Evolutionary conservation across 768 basidiomycete species (phyloP), one percentile per base, ranked within the genome.

Genomic region (Strobilomyces dryophilus): DNA sequence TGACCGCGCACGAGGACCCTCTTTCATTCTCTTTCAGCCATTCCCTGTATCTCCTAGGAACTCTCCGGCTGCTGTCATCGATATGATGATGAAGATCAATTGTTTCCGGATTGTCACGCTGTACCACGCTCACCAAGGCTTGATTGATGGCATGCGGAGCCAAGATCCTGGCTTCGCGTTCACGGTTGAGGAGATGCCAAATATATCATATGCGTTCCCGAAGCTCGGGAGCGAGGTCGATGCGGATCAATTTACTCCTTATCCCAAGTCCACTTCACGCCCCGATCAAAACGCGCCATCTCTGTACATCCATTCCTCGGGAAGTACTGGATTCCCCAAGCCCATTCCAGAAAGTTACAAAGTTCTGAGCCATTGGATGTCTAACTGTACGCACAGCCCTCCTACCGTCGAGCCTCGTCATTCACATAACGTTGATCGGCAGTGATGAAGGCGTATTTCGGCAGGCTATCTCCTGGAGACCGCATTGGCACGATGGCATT

Each of bases 271-370:
- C 2, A 0, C 29, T 0, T 31, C n/a, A 6, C 54, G 49, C 5
- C 60, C 56, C 9, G 45, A 56, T 11, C 24, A 51, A 42, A 45
- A 60, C 37, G 34, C 24, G 0, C 47, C 54, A 3, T 51, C 49
- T 1, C 45, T 61, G 10, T 65, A 65, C 15, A 18, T 55, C 2
- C 61, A 61, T 8, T 65, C 64, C 3, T 65, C 57, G 0, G 64
- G 78, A 10, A 79, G 76, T 36, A 78, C 79, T 0, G 78, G 79
- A 7, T 65, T 75, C 36, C 78, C 79, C 0, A 79, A 76, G 52
- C 56, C 74, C 1, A 72, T 80, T 24, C 54, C 66, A 2, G 63
- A 71, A 21, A 71, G 66, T 1, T 65, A 72, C 47, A 60, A 56
- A 24, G 56, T 58, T 6, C 49, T 75, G 21, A 29, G 8, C 29